These are phyloP conservation scores for Nannochloropsis salina DNA, from an alignment of 108 stramenopile genomes.

Conservation along the genomic window DNA sequence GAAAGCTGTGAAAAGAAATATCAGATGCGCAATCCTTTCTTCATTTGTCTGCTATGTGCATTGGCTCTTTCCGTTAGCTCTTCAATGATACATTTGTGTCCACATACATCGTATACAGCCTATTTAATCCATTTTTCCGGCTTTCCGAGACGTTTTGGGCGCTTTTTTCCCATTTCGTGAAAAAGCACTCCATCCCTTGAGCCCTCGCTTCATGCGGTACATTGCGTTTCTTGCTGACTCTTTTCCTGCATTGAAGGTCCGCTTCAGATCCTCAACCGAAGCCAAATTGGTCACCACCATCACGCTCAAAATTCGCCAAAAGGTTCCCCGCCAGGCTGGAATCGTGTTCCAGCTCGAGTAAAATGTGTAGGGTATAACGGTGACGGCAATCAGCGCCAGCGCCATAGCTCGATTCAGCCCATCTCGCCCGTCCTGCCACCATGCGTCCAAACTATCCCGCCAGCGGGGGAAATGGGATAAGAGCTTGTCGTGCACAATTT, in stretches of 20 bases:
- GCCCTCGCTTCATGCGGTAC: not conserved
- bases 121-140: no score
- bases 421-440: constrained; percentile 10
- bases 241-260: not conserved
- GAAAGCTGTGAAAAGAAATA: no score
- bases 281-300: constrained; percentile 3
- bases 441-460: not conserved
- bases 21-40: no score
- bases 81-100: no score
- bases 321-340: not conserved
- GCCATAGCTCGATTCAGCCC: not conserved
- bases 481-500: not conserved
- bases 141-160: no score
- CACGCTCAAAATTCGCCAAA: not conserved
- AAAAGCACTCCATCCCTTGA: not conserved
- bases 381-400: not conserved
- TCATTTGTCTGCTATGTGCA: no score
- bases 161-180: not conserved
- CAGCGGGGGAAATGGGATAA: not conserved
- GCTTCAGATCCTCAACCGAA: not conserved
- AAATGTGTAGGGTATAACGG: not conserved
- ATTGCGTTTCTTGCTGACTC: not conserved
- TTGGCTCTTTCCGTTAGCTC: no score
- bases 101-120: no score
- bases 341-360: not conserved